Evolutionary conservation across 108 stramenopile genomes (phyloP).

Genomic region (Nannochloropsis oceanica): DNA sequence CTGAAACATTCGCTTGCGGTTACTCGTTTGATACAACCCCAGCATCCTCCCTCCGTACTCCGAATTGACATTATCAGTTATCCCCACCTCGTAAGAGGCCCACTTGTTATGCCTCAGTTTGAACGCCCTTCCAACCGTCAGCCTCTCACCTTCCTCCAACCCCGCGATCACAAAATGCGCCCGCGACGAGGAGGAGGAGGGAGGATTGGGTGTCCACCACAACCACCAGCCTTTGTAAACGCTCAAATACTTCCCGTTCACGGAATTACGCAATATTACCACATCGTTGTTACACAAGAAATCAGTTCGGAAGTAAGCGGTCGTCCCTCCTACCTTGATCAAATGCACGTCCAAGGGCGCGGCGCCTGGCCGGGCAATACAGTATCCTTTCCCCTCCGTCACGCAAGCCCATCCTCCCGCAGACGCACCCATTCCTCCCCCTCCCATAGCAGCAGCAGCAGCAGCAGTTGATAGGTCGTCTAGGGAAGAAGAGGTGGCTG

Average conservation of each 20-base stretch:
- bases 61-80: slow-evolving; percentile 46
- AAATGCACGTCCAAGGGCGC: neutral
- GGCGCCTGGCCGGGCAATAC: neutral
- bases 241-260: slow-evolving; percentile 48
- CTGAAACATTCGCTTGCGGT: neutral
- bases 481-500: no score
- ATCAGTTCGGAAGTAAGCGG: slow-evolving; percentile 38
- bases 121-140: slow-evolving; percentile 54
- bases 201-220: slow-evolving; percentile 56
- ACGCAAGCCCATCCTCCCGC: neutral
- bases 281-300: slow-evolving; percentile 53
- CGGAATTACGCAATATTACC: slow-evolving; percentile 42
- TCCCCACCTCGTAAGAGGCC: slow-evolving; percentile 60
- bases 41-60: slow-evolving; percentile 70
- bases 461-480: no score
- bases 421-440: no score
- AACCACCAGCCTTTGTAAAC: slow-evolving; percentile 79
- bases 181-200: slow-evolving; percentile 21
- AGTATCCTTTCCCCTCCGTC: neutral
- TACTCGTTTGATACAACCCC: slow-evolving; percentile 41
- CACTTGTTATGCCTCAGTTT: slow-evolving; percentile 50
- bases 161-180: slow-evolving; percentile 19
- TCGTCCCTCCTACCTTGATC: slow-evolving; percentile 10
- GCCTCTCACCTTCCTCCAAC: slow-evolving; percentile 13
- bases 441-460: no score